phyloP scores from a whole-genome alignment of 2,329 filamentous ascomycete species.

The Claviceps sorghi region DNA sequence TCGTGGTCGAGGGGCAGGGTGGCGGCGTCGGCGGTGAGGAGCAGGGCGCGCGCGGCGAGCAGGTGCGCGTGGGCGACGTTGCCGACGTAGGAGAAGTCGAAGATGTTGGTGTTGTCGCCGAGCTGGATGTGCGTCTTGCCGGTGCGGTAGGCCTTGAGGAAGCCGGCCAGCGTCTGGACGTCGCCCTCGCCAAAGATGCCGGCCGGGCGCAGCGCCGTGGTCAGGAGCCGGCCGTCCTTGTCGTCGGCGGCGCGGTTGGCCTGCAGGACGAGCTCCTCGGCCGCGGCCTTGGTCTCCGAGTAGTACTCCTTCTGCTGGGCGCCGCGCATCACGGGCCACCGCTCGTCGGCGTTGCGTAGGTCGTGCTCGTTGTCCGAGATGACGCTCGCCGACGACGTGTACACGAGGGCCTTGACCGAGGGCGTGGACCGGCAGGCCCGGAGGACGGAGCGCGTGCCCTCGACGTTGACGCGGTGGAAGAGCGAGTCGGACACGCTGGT shows the following conservation, averaged over 20 bases:
- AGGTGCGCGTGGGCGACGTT: conserved; percentile 65
- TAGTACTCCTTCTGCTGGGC: conserved; percentile 66
- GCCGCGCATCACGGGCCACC: conserved; percentile 61
- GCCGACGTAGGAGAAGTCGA: conserved; percentile 51
- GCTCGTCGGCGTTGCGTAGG: conserved; percentile 73
- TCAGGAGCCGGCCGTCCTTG: conserved; percentile 42
- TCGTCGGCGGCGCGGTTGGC: conserved; percentile 48
- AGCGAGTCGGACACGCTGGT: conserved; percentile 41
- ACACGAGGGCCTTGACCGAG: conserved; percentile 65
- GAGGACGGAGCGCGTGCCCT: conserved; percentile 67
- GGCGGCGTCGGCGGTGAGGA: conserved; percentile 40
- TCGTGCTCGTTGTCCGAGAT: conserved; percentile 69
- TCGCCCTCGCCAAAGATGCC: conserved; percentile 90
- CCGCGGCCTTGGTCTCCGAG: conserved; percentile 65
- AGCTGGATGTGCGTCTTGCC: conserved; percentile 65
- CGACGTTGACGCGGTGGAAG: conserved; percentile 73
- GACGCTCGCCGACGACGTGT: conserved; percentile 80
- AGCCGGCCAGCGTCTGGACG: conserved; percentile 55
- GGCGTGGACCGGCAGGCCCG: conserved; percentile 46
- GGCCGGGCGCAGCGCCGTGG: conserved; percentile 69
- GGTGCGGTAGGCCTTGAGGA: conserved; percentile 56
- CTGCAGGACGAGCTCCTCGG: conserved; percentile 65
- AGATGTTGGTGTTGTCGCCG: conserved; percentile 51
- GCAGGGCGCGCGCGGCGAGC: conserved; percentile 60
- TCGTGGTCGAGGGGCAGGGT: conserved; percentile 56